These are phyloP conservation scores for Ganoderma resinaceum DNA, from an alignment of 1,284 basidiomycete species.

Conservation along the genomic window DNA sequence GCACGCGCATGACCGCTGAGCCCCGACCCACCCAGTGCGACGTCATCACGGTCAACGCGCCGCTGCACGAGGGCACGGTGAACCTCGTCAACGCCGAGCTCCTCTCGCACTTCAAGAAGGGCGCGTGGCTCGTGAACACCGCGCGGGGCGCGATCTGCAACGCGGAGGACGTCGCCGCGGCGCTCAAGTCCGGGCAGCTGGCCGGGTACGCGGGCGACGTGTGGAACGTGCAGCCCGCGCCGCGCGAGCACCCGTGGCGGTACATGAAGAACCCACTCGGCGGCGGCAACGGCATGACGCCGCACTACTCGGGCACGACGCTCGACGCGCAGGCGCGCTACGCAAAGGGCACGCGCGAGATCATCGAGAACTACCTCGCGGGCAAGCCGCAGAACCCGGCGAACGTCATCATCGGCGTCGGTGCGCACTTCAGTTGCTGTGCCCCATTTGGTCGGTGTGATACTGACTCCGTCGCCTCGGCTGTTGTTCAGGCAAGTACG, in stretches of 20 bases:
- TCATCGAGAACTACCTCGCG: conserved; percentile 81
- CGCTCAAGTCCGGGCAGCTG: conserved; percentile 82
- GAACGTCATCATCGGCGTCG: conserved; percentile 82
- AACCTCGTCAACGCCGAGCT: conserved; percentile 85
- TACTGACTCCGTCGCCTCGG: not conserved
- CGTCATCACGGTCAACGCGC: conserved; percentile 89
- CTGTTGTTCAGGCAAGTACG: conserved; percentile 51
- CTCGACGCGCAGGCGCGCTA: conserved; percentile 93
- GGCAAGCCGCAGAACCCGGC: conserved; percentile 75
- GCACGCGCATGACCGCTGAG: not conserved
- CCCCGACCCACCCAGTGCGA: conserved; percentile 57
- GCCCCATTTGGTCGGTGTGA: not conserved
- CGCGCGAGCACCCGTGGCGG: conserved; percentile 88
- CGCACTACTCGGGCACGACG: conserved; percentile 89
- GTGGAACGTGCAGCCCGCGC: conserved; percentile 86
- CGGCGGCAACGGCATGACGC: conserved; percentile 87
- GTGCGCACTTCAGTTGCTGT: conserved; percentile 24
- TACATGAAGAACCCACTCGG: conserved; percentile 83
- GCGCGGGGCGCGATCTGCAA: conserved; percentile 94
- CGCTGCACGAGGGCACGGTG: conserved; percentile 87
- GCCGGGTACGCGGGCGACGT: conserved; percentile 75
- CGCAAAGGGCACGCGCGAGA: conserved; percentile 80
- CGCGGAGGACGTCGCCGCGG: conserved; percentile 79
- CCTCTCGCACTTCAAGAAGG: conserved; percentile 90
- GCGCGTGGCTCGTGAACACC: conserved; percentile 91